Evolutionary conservation across 1,139 yeast species (phyloP).

Genomic region (Pichia sp.): DNA sequence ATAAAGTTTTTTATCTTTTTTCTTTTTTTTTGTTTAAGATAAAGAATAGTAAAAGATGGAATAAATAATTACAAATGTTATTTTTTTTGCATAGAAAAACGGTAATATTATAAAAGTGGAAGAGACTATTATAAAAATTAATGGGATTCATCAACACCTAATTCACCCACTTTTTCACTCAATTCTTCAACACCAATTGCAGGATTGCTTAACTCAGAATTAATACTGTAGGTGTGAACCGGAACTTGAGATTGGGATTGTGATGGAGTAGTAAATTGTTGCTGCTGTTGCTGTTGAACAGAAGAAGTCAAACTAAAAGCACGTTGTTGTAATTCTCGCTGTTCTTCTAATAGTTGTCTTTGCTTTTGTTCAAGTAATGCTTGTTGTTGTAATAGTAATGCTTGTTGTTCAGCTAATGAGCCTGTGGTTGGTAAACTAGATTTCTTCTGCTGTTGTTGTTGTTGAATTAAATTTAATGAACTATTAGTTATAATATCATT

Average conservation of each 20-base stretch:
- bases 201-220: slow-evolving; percentile 3
- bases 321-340: slow-evolving; percentile 17
- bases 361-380: slow-evolving; percentile 18
- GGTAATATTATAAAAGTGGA: too few species aligned
- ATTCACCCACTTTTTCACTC: slow-evolving; percentile 22
- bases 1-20: too few species aligned
- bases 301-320: slow-evolving; percentile 18
- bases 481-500: too few species aligned
- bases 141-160: slow-evolving; percentile 15
- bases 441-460: slow-evolving; percentile 1
- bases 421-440: background rate
- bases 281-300: slow-evolving; percentile 12
- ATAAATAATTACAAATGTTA: too few species aligned
- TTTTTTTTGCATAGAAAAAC: too few species aligned
- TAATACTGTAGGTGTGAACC: slow-evolving; percentile 8
- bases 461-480: slow-evolving; percentile 3
- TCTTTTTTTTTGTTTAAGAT: too few species aligned
- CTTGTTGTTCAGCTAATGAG: slow-evolving; percentile 15
- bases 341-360: slow-evolving; percentile 16
- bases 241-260: background rate
- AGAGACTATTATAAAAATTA: too few species aligned
- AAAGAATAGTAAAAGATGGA: too few species aligned
- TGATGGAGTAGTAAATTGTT: slow-evolving; percentile 13
- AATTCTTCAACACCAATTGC: slow-evolving; percentile 9
- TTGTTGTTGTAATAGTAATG: slow-evolving; percentile 15